Evolutionary conservation across 139 green algal genomes (phyloP), one percentile per base, ranked within the genome.

Genomic region (Coelastrella sp.): DNA sequence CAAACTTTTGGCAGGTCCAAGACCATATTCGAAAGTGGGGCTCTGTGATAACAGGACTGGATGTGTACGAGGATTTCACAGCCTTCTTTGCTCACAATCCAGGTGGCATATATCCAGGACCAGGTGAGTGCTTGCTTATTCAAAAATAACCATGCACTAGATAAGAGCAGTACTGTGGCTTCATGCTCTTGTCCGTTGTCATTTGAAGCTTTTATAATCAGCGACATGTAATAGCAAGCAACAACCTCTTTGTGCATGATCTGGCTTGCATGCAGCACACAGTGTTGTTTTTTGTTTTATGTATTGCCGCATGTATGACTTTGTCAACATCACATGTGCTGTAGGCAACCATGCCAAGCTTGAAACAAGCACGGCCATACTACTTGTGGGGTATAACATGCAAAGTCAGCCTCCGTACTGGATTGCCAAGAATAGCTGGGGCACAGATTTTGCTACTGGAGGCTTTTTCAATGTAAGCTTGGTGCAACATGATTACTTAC

Each of bases 1-100:
- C n/a, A n/a, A n/a, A 8, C 3, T 4, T 61, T 7, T 87, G 73
- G 73, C 61, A 8, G 24, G 8, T 89, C 4, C 84, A 89, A 20
- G 35, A 80, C 6, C 27, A 79, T 25, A 88, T 88, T 20, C 63
- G 65, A 6, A 78, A 60, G 0, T 79, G 25, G 25, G 83, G 83
- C 11, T 70, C 83, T 73, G 83, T 88, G 5, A 25, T 81, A 9
- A 88, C 83, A 14, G 10, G 83, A 22, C 24, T 88, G 63, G 83
- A 80, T 24, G 63, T 88, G 24, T 72, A 88, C 24, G 35, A 25
- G 65, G 83, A 88, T 72, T 88, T 88, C 83, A 79, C 27, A 9
- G 7, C 15, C 4, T 88, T 88, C 63, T 88, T 88, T 24, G 14
- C 5, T 17, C 5, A n/a, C 6, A 88, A 88, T 7, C 83, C 65